Evolutionary conservation across 2,329 filamentous ascomycete species (phyloP).

Genomic region (Fusarium stilboides): DNA sequence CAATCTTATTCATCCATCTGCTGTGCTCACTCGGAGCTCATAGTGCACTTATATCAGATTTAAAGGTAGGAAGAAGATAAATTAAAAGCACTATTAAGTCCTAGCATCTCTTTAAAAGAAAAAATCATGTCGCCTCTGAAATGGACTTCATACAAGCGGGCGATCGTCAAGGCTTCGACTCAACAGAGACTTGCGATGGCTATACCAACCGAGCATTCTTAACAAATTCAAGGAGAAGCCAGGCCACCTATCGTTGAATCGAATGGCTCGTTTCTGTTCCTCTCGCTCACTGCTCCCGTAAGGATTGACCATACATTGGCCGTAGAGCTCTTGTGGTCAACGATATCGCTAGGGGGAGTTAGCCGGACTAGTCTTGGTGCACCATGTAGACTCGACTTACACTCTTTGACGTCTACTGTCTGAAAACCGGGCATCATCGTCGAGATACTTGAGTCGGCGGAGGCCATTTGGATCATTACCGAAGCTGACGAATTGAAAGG

Average conservation of each 20-base stretch:
- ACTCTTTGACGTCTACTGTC: background rate
- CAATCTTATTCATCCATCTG: no score
- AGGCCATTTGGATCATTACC: constrained; percentile 19
- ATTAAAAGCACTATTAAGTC: no score
- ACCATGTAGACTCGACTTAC: background rate
- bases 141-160: no score
- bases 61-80: no score
- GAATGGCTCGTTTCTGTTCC: background rate
- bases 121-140: no score
- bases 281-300: constrained; percentile 6
- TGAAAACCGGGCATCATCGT: constrained; percentile 9
- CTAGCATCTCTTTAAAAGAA: no score
- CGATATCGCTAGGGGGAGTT: constrained; percentile 17
- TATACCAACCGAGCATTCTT: no score
- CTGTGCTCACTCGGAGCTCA: no score
- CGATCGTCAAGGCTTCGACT: no score
- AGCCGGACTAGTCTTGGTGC: background rate
- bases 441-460: constrained; percentile 18
- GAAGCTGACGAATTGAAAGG: constrained; percentile 37
- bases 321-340: constrained; percentile 21
- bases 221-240: no score
- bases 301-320: constrained; percentile 28
- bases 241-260: background rate
- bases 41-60: no score
- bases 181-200: no score